phyloP scores from a whole-genome alignment of 768 basidiomycete genomes.

The Megacollybia marginata region DNA sequence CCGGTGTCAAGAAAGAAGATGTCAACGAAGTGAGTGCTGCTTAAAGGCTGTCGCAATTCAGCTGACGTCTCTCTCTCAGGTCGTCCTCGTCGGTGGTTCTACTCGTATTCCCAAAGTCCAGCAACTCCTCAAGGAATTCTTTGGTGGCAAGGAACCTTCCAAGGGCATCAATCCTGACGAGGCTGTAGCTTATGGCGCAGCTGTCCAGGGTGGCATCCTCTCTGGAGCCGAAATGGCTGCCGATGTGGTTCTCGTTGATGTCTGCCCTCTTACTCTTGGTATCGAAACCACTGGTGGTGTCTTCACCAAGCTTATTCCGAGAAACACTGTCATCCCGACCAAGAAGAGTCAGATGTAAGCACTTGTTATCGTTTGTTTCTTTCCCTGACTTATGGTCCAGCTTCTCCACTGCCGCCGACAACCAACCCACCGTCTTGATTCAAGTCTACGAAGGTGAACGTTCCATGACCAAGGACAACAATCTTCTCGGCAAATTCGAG shows the following conservation, averaged over 20 bases:
- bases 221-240: slow-evolving; percentile 88
- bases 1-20: slow-evolving; percentile 96
- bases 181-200: slow-evolving; percentile 98
- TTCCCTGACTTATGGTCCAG: slow-evolving; percentile 17
- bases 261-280: slow-evolving; percentile 94
- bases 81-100: slow-evolving; percentile 92
- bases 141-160: slow-evolving; percentile 93
- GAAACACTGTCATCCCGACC: slow-evolving; percentile 98
- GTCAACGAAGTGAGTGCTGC: slow-evolving; percentile 64
- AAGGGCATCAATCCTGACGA: slow-evolving; percentile 99
- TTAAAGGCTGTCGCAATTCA: neutral
- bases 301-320: slow-evolving; percentile 94
- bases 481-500: slow-evolving; percentile 95
- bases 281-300: slow-evolving; percentile 99
- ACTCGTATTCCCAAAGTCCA: slow-evolving; percentile 99
- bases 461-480: slow-evolving; percentile 96
- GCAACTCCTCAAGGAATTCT: slow-evolving; percentile 96
- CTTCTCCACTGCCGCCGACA: slow-evolving; percentile 82
- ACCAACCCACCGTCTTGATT: slow-evolving; percentile 92
- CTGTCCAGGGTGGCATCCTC: slow-evolving; percentile 97
- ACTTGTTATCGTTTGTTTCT: neutral
- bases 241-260: slow-evolving; percentile 92
- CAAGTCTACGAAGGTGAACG: slow-evolving; percentile 99
- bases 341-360: slow-evolving; percentile 89
- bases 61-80: slow-evolving; percentile 25